Evolutionary conservation across 768 basidiomycete species (phyloP).

Genomic region (Termitomyces eurrhizus): DNA sequence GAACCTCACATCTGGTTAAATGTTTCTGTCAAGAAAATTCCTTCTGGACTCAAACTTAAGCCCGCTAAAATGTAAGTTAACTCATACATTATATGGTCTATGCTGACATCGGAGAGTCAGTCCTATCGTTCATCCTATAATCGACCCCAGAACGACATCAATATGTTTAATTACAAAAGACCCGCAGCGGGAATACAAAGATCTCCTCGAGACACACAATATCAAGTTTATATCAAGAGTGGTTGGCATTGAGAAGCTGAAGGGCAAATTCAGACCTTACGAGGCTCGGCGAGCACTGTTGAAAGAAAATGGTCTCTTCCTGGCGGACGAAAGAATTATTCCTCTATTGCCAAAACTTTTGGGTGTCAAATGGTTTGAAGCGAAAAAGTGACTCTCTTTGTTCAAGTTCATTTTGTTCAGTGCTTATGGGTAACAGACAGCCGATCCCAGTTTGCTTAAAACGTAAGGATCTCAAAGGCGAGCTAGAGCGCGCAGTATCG

Average conservation of each 20-base stretch:
- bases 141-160: slow-evolving; percentile 76
- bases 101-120: slow-evolving; percentile 30
- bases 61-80: slow-evolving; percentile 76
- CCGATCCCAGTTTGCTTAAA: slow-evolving; percentile 92
- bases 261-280: slow-evolving; percentile 87
- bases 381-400: slow-evolving; percentile 76
- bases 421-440: slow-evolving; percentile 52
- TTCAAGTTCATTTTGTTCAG: neutral
- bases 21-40: slow-evolving; percentile 81
- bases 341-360: slow-evolving; percentile 84
- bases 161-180: slow-evolving; percentile 95
- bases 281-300: slow-evolving; percentile 80
- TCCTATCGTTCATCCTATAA: slow-evolving; percentile 73
- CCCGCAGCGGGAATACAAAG: slow-evolving; percentile 95
- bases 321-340: slow-evolving; percentile 89
- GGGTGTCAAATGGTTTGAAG: slow-evolving; percentile 88
- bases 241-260: slow-evolving; percentile 87
- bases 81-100: neutral
- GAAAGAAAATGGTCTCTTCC: slow-evolving; percentile 88
- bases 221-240: slow-evolving; percentile 92
- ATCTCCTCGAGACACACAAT: slow-evolving; percentile 70
- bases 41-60: slow-evolving; percentile 70
- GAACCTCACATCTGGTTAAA: slow-evolving; percentile 90
- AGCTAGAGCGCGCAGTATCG: slow-evolving; percentile 88
- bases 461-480: slow-evolving; percentile 86